Conservation (phyloP, 176 grass and related monocot genomes). For the Hordeum marinum region DNA sequence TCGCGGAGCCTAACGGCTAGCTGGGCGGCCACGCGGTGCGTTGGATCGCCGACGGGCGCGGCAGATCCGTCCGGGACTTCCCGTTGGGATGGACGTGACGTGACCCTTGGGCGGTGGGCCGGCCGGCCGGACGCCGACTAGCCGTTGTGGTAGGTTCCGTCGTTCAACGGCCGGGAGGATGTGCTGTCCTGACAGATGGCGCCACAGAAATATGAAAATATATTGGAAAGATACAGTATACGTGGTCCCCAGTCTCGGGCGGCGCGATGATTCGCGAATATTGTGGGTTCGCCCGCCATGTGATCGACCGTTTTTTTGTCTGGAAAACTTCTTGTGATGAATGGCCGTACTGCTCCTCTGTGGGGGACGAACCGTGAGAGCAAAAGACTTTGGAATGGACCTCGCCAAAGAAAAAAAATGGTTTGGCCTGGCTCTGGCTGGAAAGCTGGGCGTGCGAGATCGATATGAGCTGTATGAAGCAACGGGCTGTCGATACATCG, state of each 20-base stretch:
- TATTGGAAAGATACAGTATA: too few species aligned
- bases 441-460: not conserved
- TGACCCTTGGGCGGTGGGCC: not conserved
- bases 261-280: not conserved
- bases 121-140: conserved; percentile 11
- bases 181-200: conserved; percentile 12
- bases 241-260: not conserved
- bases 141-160: conserved; percentile 38
- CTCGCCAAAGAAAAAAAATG: too few species aligned
- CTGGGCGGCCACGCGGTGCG: not conserved
- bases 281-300: not conserved
- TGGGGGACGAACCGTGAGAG: not conserved
- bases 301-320: not conserved
- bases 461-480: not conserved
- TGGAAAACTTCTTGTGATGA: not conserved
- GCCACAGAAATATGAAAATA: not conserved
- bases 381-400: not conserved
- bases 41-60: not conserved
- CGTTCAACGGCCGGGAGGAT: not conserved
- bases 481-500: not conserved
- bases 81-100: not conserved
- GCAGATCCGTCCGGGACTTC: not conserved
- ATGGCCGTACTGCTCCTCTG: not conserved
- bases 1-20: conserved; percentile 33
- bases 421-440: not conserved